Evolutionary conservation across 345 rosid genomes (phyloP).

Genomic region (Syzygium oleosum): DNA sequence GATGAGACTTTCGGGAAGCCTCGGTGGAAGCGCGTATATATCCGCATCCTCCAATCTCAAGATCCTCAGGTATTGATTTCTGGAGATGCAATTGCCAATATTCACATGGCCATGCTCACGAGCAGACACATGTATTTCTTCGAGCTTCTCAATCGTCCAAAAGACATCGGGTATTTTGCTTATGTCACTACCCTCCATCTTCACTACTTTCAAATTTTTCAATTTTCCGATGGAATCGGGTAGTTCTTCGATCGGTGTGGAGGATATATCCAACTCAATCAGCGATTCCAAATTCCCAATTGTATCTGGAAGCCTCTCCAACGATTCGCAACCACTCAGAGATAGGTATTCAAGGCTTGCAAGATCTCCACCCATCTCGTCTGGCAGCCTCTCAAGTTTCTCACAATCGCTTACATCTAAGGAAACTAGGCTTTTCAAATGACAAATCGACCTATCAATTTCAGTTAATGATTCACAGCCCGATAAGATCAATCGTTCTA

Average conservation of each 20-base stretch:
- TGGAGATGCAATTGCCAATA: too few species aligned
- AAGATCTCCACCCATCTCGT: too few species aligned
- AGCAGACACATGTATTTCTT: background rate
- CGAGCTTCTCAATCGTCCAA: background rate
- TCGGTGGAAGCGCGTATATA: background rate
- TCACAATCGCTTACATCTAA: fast-evolving
- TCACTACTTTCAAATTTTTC: background rate
- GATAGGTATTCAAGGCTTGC: background rate
- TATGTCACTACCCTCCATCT: fast-evolving
- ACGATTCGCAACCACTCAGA: too few species aligned
- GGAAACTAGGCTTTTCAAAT: fast-evolving
- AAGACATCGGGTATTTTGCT: background rate
- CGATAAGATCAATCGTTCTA: fast-evolving
- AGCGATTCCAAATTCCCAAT: too few species aligned
- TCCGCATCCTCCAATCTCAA: fast-evolving
- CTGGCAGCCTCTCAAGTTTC: background rate
- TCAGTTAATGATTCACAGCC: fast-evolving
- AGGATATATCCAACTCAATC: too few species aligned
- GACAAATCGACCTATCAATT: background rate
- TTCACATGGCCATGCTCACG: background rate
- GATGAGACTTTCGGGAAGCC: background rate
- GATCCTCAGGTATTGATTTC: too few species aligned
- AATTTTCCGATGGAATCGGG: background rate
- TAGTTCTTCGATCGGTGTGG: fast-evolving
- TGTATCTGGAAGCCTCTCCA: too few species aligned